These are phyloP conservation scores for Chrysanthemum seticuspe DNA, from an alignment of 129 eudicot species.

Conservation along the genomic window DNA sequence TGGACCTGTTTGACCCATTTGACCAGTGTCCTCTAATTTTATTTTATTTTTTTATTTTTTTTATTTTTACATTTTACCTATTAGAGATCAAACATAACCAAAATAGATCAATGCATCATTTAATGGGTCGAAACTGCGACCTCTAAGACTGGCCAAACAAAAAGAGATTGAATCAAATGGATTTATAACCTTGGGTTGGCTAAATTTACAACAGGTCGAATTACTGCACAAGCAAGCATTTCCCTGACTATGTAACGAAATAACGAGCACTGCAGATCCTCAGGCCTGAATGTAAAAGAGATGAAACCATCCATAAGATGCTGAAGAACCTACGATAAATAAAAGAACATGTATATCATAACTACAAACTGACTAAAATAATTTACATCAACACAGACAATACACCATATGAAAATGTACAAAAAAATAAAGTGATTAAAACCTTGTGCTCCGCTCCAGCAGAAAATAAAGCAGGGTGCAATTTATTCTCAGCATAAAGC, in stretches of 20 bases:
- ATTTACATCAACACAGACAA: not conserved
- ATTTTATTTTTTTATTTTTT: too few species aligned
- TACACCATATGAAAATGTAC: not conserved
- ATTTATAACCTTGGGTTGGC: slow-evolving; percentile 77
- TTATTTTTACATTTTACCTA: not conserved
- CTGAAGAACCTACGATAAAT: slow-evolving; percentile 74
- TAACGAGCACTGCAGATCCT: slow-evolving; percentile 88
- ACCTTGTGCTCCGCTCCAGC: slow-evolving; percentile 94
- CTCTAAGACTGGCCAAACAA: slow-evolving; percentile 6
- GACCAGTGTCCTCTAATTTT: too few species aligned
- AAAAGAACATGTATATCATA: slow-evolving; percentile 11
- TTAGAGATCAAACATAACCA: slow-evolving; percentile 2
- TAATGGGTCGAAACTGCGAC: slow-evolving; percentile 1
- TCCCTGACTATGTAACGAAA: slow-evolving; percentile 78
- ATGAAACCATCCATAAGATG: slow-evolving; percentile 92
- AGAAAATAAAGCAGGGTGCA: slow-evolving; percentile 91
- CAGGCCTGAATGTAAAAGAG: slow-evolving; percentile 67
- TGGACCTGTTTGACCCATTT: not conserved
- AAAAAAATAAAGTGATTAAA: slow-evolving; percentile 23
- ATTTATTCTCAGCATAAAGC: slow-evolving; percentile 81
- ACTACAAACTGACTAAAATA: not conserved
- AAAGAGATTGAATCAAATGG: slow-evolving; percentile 9
- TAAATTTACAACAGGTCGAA: slow-evolving; percentile 85
- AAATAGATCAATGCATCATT: not conserved
- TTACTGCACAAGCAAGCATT: slow-evolving; percentile 88